Evolutionary conservation across 2,329 filamentous ascomycete species (phyloP), one percentile per base, ranked within the genome.

Genomic region (Penicillium thymicola): DNA sequence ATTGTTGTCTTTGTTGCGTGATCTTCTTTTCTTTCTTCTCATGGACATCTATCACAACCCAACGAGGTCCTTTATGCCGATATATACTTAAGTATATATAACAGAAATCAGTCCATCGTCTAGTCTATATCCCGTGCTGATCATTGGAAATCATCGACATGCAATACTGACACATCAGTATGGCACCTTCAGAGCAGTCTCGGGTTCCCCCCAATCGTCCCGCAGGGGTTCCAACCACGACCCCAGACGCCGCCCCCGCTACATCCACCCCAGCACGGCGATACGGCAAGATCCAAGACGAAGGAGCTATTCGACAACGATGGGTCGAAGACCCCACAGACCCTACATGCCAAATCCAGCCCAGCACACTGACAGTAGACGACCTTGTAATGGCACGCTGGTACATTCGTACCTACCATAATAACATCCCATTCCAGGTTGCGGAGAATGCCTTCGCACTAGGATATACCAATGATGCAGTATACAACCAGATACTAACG

Each of bases 281-380:
- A 9, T 48, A 54, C 27, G 43, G 51, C 36, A 10, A 14, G 16
- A 47, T 25, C 11, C 43, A 54, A 47, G 25, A 32, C 13, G 36
- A 9, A 25, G 51, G 51, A 14, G 36, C 51, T 11, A 40, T 18
- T 5, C 43, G 51, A 4, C 51, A 54, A 36, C 34, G 28, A 25
- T 54, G 51, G 51, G 7, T 54, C 3, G 51, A 54, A 48, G 36
- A 48, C 23, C 14, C 34, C 4, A 54, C 43, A 18, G 51, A 48
- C 9, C 4, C 4, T 0, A 54, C 43, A 14, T 54, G 51, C 25
- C 16, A n/a, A 23, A 32, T 54, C 18, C 25, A 32, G 11, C 43
- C 34, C n/a, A 25, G 25, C 4, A 34, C 34, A 2, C 18, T 54
- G 1, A 32, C 43, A 2, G 5, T 48, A 9, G 21, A 6, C 5